Conservation (phyloP, 2,329 filamentous ascomycete species). For the Trichoderma brevicompactum region DNA sequence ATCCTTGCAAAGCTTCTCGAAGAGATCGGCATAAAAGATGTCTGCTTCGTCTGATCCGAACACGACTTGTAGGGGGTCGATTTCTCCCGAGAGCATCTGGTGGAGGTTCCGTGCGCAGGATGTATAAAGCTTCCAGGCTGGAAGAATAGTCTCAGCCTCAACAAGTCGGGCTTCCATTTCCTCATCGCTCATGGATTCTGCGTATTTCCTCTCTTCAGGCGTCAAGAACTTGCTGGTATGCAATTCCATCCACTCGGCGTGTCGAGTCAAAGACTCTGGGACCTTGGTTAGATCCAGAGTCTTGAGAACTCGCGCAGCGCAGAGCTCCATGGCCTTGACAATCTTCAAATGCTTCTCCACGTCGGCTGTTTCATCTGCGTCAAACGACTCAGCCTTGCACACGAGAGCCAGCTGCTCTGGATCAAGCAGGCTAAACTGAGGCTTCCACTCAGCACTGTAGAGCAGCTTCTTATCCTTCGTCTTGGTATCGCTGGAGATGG, state of each 20-base stretch:
- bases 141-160: not conserved
- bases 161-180: not conserved
- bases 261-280: not conserved
- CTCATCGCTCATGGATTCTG: constrained; percentile 2
- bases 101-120: constrained; percentile 32
- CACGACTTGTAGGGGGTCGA: constrained; percentile 45
- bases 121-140: constrained; percentile 7
- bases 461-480: constrained; percentile 38
- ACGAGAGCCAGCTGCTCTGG: constrained; percentile 35
- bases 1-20: constrained; percentile 34
- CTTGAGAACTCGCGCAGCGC: not conserved
- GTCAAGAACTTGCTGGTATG: not conserved
- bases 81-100: constrained; percentile 40
- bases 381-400: constrained; percentile 34
- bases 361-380: constrained; percentile 34
- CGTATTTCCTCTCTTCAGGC: not conserved
- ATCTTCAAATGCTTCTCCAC: not conserved
- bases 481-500: constrained; percentile 30
- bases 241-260: constrained; percentile 19
- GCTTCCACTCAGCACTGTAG: constrained; percentile 45
- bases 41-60: constrained; percentile 42
- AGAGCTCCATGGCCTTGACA: not conserved
- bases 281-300: not conserved
- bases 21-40: constrained; percentile 43
- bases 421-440: constrained; percentile 44